phyloP scores from a whole-genome alignment of 805 yeast genomes.

The Kluyveromyces starmeri region DNA sequence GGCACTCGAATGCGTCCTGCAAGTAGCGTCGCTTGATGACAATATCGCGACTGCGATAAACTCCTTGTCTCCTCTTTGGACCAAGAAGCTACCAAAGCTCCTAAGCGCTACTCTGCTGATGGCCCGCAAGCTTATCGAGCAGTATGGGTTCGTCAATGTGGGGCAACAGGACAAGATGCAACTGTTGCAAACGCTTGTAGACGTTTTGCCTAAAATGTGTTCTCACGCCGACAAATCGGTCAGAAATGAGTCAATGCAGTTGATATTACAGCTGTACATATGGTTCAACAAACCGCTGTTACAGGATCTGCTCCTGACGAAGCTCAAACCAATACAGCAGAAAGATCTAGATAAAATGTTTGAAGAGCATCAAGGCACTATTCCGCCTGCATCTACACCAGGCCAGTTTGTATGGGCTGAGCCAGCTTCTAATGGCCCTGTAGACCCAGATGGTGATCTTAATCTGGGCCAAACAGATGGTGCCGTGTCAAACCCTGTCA shows the following conservation, averaged over 20 bases:
- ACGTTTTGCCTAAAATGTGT: constrained; percentile 63
- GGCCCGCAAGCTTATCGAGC: constrained; percentile 43
- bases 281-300: constrained; percentile 59
- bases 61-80: constrained; percentile 50
- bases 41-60: constrained; percentile 58
- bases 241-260: constrained; percentile 62
- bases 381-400: constrained; percentile 7
- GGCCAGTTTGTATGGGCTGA: not conserved
- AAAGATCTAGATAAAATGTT: constrained; percentile 70
- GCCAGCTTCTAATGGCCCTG: not conserved
- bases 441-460: constrained; percentile 2
- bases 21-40: constrained; percentile 55
- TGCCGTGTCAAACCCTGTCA: constrained; percentile 31
- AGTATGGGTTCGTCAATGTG: constrained; percentile 17
- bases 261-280: constrained; percentile 60
- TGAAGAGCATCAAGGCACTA: constrained; percentile 34
- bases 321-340: constrained; percentile 85
- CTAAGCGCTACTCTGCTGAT: constrained; percentile 60
- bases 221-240: constrained; percentile 83
- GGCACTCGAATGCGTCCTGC: constrained; percentile 51
- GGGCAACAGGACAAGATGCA: constrained; percentile 3
- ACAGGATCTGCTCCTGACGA: constrained; percentile 50
- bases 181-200: constrained; percentile 47
- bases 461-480: constrained; percentile 1
- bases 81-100: constrained; percentile 66